Evolutionary conservation across 305 asterid species (phyloP).

Genomic region (Petunia hybrid): DNA sequence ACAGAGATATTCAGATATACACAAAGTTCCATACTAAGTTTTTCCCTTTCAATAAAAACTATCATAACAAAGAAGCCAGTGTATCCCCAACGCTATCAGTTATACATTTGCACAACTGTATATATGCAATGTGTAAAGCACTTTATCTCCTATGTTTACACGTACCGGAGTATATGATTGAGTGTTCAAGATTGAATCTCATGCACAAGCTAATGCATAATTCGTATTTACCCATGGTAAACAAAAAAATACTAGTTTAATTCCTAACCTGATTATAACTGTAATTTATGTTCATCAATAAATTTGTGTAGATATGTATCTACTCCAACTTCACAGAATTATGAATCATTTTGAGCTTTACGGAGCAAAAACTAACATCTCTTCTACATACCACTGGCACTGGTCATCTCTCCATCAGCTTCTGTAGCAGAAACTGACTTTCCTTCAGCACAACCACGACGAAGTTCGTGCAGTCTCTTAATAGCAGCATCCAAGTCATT

Average conservation of each 20-base stretch:
- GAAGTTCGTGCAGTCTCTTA: conserved; percentile 51
- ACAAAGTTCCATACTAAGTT: background rate
- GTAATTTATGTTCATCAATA: background rate
- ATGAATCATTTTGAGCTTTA: conserved; percentile 9
- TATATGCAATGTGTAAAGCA: background rate
- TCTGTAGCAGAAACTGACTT: conserved; percentile 43
- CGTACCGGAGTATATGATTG: background rate
- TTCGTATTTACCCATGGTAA: background rate
- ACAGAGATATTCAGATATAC: background rate
- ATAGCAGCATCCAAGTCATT: conserved; percentile 55
- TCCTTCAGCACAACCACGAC: conserved; percentile 39
- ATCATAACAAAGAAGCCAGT: conserved; percentile 15
- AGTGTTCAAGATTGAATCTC: background rate
- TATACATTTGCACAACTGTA: background rate
- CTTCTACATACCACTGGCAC: conserved; percentile 43
- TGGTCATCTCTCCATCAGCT: conserved; percentile 36
- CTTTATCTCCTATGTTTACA: conserved; percentile 12
- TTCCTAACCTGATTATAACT: background rate
- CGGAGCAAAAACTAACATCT: background rate
- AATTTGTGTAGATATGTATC: background rate
- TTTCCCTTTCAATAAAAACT: background rate
- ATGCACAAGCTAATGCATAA: conserved; percentile 3
- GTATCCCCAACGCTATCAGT: conserved; percentile 11
- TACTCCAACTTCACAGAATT: background rate
- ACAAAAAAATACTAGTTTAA: background rate